Evolutionary conservation across 768 basidiomycete species (phyloP), one percentile per base, ranked within the genome.

Genomic region (Macrocybe gigantea): DNA sequence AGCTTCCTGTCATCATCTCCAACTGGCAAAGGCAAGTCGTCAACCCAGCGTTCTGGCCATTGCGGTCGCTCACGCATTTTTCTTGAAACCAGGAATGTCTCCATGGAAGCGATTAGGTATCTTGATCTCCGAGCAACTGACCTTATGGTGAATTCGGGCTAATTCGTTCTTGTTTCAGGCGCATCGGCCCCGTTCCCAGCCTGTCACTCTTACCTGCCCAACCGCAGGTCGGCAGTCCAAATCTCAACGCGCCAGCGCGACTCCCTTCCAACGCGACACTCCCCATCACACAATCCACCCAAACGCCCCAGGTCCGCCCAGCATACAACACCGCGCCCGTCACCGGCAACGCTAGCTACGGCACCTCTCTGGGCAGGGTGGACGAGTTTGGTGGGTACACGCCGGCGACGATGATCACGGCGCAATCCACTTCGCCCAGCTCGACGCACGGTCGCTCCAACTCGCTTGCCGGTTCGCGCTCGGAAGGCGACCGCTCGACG

Each of bases 11-110:
- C 12, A 82, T 88, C 39, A 72, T 93, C 33, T 89, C 89, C 5
- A 91, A 91, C 56, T 92, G 89, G 89, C 86, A 85, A 55, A 78
- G 84, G 88, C 86, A 51, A 39, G 82, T 67, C 33, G 22, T 42
- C 38, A 6, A 9, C 7, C 5, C 41, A 47, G 13, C 31, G 15
- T 34, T 11, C 38, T 47, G 33, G 48, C 47, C 13, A 52, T 46
- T 15, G 14, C 49, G 11, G 46, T 50, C 35, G 14, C 35, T 7
- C 35, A 33, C 39, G 33, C 49, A 8, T 45, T 45, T 40, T 36
- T 47, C 30, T 50, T 45, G n/a, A 49, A 10, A 49, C 33, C 51
- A 89, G 89, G 57, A 69, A 69, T 38, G 83, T 87, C 6, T 90
- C 88, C 1, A 68, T 75, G 12, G 87, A 89, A 62, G 86, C 88